Base-by-base conservation (phyloP, 805 yeast genomes). In the Nakazawaea ambrosiae region DNA sequence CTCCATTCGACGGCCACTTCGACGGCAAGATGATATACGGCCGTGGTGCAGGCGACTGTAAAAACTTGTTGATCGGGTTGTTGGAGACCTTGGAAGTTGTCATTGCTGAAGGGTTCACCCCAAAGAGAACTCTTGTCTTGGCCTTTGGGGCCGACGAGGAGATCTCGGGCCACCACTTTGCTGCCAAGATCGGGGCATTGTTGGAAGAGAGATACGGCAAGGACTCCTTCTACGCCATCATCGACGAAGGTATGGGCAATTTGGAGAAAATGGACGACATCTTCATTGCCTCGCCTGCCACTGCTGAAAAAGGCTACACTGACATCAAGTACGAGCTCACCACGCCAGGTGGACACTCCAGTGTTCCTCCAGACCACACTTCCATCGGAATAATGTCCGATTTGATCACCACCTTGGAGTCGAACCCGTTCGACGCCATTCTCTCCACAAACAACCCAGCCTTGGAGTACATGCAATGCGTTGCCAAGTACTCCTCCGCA, bases 121-220 rank as follows among this genome's bases (percentile, higher is more conserved):
- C 88, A n/a, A 55, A 66, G 36, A 73, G 95, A 56, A 68, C 85
- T 2, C 54, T 83, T 12, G 44, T 85, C 9, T 52, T 80, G 2
- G 76, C 84, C 0, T 75, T 79, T 50, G 95, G 95, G 1, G 81
- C 74, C 47, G 95, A 86, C 51, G 95, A 85, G 60, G 95, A 86
- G 53, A 68, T 73, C 27, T 65, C 73, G 26, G 94, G 94, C 4
- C 41, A 45, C 15, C 55, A 62, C 6, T 89, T 90, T 36, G 95
- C 94, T 5, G 46, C 51, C 1, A 38, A 57, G n/a, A 59, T 85
- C 15, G 66, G 70, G 9, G 45, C 65, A 27, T 60, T 58, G 41
- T 50, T 86, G 16, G 56, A 63, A 20, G 63, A 70, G 17, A 66
- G 67, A 39, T 79, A 74, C 48, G 95, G 95, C 5, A 48, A 55